A percentile compares a stretch with the other conserved stretches of the same genome.
Conservation (phyloP, 441 rosid species). For the Pelargonium citronellum region DNA sequence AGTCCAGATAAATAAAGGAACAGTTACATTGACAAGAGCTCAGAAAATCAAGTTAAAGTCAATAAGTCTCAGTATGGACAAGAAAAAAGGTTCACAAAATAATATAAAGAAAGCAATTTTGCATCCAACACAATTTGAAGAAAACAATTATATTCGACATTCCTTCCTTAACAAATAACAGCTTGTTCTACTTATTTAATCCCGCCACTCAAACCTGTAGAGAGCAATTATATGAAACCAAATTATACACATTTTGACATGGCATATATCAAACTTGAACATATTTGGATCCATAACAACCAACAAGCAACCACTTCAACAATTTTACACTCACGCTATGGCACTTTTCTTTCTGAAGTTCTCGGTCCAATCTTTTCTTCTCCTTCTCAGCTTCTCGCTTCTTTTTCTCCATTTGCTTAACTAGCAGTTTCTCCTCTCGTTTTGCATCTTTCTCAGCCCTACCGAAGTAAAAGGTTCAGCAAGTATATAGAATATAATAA, state of each 20-base stretch:
- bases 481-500: background rate
- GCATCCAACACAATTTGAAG: too few relatives aligned
- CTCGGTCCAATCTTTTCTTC: conserved; percentile 60
- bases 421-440: conserved; percentile 47
- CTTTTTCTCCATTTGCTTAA: conserved; percentile 60
- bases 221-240: too few relatives aligned
- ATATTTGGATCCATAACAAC: background rate
- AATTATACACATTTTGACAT: too few relatives aligned
- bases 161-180: background rate
- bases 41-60: too few relatives aligned
- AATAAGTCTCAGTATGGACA: too few relatives aligned
- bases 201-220: too few relatives aligned
- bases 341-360: conserved; percentile 50
- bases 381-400: conserved; percentile 67
- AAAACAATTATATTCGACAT: background rate
- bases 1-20: too few relatives aligned
- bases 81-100: background rate
- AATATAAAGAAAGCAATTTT: background rate
- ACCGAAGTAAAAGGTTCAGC: background rate
- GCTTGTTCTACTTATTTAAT: too few relatives aligned
- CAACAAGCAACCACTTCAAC: background rate
- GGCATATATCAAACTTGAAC: too few relatives aligned
- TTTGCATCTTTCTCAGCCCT: conserved; percentile 66
- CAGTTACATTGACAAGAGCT: too few relatives aligned
- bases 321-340: conserved; percentile 40